Percentiles rank a stretch among this genome's conserved stretches.
These are phyloP conservation scores for Flaveria robusta DNA, from an alignment of 129 eudicot genomes.

Conservation along the genomic window DNA sequence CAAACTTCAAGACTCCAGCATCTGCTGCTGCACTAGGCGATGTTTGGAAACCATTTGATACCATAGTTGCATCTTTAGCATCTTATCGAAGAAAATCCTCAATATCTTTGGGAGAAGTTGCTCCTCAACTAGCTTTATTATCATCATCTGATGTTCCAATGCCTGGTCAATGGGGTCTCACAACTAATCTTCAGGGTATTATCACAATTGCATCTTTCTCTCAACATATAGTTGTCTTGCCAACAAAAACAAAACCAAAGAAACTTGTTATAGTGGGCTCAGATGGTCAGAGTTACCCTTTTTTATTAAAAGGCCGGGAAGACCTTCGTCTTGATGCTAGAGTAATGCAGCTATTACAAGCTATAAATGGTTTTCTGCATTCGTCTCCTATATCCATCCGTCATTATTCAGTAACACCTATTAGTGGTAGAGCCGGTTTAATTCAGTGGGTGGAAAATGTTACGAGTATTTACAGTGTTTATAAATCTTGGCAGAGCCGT, in stretches of 20 bases:
- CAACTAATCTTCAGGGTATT: constrained; percentile 64
- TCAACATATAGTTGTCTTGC: constrained; percentile 67
- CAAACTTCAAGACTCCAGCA: constrained; percentile 74
- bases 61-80: constrained; percentile 77
- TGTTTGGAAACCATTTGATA: constrained; percentile 88
- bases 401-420: constrained; percentile 93
- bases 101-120: constrained; percentile 78
- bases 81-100: constrained; percentile 91
- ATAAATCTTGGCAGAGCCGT: constrained; percentile 92
- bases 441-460: constrained; percentile 99
- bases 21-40: constrained; percentile 73
- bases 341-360: constrained; percentile 96
- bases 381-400: constrained; percentile 72
- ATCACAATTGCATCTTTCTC: constrained; percentile 87
- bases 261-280: constrained; percentile 86
- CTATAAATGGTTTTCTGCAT: constrained; percentile 78
- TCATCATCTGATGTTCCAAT: constrained; percentile 93
- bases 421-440: constrained; percentile 97
- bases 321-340: constrained; percentile 99
- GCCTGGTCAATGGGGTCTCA: constrained; percentile 71
- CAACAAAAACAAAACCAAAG: constrained; percentile 97
- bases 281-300: constrained; percentile 85
- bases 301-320: constrained; percentile 93
- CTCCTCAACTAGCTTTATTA: constrained; percentile 78
- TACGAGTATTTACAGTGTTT: constrained; percentile 82